Evolutionary conservation across 306 rosid species (phyloP), one percentile per base, ranked within the genome.

Genomic region (Gleditsia sinensis): DNA sequence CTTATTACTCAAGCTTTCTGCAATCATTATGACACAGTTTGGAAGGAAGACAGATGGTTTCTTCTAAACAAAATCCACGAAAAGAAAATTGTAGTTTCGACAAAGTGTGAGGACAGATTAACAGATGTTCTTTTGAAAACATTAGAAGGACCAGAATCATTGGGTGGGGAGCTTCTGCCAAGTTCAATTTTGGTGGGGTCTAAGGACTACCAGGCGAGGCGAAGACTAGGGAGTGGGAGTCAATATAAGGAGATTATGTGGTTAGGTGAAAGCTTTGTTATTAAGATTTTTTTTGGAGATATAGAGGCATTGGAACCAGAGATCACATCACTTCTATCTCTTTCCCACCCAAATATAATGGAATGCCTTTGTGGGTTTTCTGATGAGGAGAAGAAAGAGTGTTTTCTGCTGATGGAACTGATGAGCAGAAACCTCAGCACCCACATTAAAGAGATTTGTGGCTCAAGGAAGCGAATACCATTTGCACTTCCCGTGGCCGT

Each of bases 341-440:
- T 92, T 79, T 87, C 95, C 34, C 99, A 92, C 56, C 96, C 99
- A 6, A 87, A 94, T 74, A 85, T 94, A 64, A 68, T 86, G 67
- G 85, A 86, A 27, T 72, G 50, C 75, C 88, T 84, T 33, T 87
- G 94, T 69, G 97, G 92, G 27, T 94, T 94, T 63, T 82, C 84
- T 1, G 99, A 94, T 61, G 96, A 87, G 77, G 99, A 90, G 57
- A 92, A 85, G 83, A 94, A 88, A 75, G 96, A 90, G 64, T 92
- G 93, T 28, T 85, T 87, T 76, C 65, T 94, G 76, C 49, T 94
- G 7, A 88, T 86, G 95, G 97, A 94, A 65, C 75, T 92, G 9
- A 94, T 94, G 99, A 92, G 82, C 80, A 92, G 76, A 79, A 89
- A 88, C 49, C 87, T 94, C 10, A 37, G 68, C 54, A 61, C 77